Percentiles rank a stretch among this genome's conserved stretches.
phyloP scores from a whole-genome alignment of 345 rosid genomes.

The Rhodamnia argentea region DNA sequence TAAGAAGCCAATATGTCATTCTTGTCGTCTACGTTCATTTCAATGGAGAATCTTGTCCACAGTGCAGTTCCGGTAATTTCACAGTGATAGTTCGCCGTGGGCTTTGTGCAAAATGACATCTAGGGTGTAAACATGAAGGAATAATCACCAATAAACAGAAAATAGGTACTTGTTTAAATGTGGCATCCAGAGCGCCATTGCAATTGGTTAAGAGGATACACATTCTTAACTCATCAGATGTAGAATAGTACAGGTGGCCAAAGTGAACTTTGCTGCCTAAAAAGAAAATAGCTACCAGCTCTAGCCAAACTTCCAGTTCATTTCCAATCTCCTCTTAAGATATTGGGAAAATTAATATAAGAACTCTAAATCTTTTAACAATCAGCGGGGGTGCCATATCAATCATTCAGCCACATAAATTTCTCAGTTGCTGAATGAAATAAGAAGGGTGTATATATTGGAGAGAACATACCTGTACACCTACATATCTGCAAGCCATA shows the following conservation, averaged over 20 bases:
- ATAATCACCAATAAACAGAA: background rate
- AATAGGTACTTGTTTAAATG: background rate
- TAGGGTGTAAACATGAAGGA: background rate
- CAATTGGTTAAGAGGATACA: background rate
- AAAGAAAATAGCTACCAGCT: background rate
- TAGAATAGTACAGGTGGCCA: background rate
- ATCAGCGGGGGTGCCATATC: background rate
- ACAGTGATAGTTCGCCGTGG: background rate
- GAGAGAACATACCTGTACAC: constrained; percentile 38
- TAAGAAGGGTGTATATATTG: background rate
- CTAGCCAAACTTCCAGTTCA: background rate
- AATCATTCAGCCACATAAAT: background rate
- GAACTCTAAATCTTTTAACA: background rate
- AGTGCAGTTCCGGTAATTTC: background rate
- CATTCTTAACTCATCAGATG: background rate
- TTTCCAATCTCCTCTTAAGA: background rate
- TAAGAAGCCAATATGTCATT: background rate
- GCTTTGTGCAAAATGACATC: background rate
- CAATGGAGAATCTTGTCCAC: background rate
- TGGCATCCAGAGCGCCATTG: background rate
- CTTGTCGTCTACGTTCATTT: background rate
- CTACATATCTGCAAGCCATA: constrained; percentile 12
- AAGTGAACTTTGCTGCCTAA: background rate
- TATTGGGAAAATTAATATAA: background rate
- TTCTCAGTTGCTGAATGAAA: background rate